phyloP scores from a whole-genome alignment of 73 alveolate genomes.

The Breviolum minutum region DNA sequence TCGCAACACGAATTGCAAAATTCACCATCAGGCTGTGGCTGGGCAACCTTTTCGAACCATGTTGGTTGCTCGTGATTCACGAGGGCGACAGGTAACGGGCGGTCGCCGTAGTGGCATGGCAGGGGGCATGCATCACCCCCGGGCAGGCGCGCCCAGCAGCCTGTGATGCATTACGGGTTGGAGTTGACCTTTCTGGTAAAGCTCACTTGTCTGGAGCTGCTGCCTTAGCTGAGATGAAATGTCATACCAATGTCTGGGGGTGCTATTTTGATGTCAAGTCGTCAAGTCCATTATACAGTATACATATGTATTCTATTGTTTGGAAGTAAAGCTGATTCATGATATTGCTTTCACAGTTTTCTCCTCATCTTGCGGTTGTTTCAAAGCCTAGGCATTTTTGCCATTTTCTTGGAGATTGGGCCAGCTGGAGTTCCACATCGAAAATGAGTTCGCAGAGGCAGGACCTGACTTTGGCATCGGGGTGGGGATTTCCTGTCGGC shows the following conservation, averaged over 20 bases:
- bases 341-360: background rate
- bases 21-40: constrained; percentile 53
- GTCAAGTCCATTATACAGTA: background rate
- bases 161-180: constrained; percentile 87
- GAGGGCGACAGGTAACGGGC: constrained; percentile 75
- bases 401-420: constrained; percentile 75
- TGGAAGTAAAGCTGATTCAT: background rate
- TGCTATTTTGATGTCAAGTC: background rate
- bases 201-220: constrained; percentile 74
- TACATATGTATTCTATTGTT: background rate
- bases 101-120: background rate
- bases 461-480: background rate
- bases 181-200: constrained; percentile 78
- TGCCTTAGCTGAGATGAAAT: background rate
- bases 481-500: background rate
- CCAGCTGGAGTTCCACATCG: constrained; percentile 82
- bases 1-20: too few species aligned
- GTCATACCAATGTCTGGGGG: too few species aligned
- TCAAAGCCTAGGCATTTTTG: constrained; percentile 7
- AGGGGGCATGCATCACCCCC: background rate
- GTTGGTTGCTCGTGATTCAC: constrained; percentile 80
- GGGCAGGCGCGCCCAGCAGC: constrained; percentile 86
- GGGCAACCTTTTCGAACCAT: constrained; percentile 79
- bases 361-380: background rate
- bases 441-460: constrained; percentile 84